These are phyloP conservation scores for Amauroascus niger DNA, from an alignment of 2,329 filamentous ascomycete genomes.

Conservation along the genomic window DNA sequence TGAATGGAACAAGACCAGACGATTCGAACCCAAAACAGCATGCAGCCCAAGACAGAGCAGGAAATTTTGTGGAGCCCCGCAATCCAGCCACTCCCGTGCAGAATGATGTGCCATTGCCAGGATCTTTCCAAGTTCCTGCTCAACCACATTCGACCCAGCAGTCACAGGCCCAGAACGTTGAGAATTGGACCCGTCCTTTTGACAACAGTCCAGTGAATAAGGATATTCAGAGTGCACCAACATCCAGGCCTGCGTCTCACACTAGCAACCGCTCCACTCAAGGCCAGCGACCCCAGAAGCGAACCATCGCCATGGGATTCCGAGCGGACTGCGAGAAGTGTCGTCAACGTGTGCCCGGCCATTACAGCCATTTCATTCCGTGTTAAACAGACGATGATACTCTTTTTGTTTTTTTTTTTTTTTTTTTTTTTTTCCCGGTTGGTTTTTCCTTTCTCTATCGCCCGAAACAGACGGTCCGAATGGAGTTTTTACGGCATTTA, in stretches of 20 bases:
- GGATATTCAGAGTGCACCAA: not conserved
- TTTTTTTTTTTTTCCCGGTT: not conserved
- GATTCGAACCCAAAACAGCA: not conserved
- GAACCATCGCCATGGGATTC: constrained; percentile 66
- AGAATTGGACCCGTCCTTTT: not conserved
- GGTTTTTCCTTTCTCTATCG: not conserved
- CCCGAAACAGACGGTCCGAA: not conserved
- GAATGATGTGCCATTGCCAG: not conserved
- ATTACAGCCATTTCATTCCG: constrained; percentile 67
- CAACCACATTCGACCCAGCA: not conserved
- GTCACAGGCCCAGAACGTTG: not conserved
- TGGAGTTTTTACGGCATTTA: not conserved
- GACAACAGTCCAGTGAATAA: not conserved
- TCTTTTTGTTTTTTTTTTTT: not conserved
- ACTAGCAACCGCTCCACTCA: not conserved
- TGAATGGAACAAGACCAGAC: not conserved
- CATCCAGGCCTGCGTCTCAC: not conserved
- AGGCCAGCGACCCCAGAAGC: constrained; percentile 39
- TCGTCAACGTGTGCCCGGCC: constrained; percentile 61
- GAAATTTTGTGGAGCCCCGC: not conserved
- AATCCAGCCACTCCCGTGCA: constrained; percentile 5
- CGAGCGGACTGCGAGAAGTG: constrained; percentile 71
- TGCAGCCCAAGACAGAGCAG: not conserved
- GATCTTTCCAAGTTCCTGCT: not conserved
- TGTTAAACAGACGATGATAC: not conserved